phyloP scores from a whole-genome alignment of 352 stramenopile genomes.

The Globisporangium ultimum region DNA sequence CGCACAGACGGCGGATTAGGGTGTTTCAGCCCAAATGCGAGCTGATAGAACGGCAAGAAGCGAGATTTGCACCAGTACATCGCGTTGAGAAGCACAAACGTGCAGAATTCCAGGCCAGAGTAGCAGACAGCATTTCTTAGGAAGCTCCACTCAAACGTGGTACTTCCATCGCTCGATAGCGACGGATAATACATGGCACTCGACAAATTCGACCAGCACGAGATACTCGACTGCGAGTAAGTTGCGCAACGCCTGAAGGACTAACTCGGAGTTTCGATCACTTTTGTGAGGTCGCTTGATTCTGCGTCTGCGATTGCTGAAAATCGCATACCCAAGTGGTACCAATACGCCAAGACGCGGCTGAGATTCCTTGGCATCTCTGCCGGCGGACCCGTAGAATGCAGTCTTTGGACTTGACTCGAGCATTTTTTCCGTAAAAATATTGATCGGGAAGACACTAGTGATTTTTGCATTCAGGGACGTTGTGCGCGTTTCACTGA shows the following conservation, averaged over 20 bases:
- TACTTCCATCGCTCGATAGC: not conserved
- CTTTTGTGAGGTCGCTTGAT: not conserved
- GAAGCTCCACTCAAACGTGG: not conserved
- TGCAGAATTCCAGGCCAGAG: conserved; percentile 7
- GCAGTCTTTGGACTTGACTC: too few species aligned
- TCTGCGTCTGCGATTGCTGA: not conserved
- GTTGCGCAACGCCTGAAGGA: conserved; percentile 8
- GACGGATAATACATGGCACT: conserved; percentile 16
- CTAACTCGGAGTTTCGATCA: not conserved
- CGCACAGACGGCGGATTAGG: too few species aligned
- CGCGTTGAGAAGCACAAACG: conserved; percentile 5
- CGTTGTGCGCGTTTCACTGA: too few species aligned
- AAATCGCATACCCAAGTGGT: not conserved
- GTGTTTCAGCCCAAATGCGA: conserved; percentile 49
- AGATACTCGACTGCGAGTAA: conserved; percentile 19
- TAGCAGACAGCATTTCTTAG: conserved; percentile 11
- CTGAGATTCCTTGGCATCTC: too few species aligned
- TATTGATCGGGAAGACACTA: not conserved
- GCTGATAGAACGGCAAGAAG: conserved; percentile 26
- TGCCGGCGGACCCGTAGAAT: too few species aligned
- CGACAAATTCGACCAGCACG: conserved; percentile 22
- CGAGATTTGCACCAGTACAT: conserved; percentile 5
- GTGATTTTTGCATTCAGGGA: not conserved
- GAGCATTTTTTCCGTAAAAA: too few species aligned
- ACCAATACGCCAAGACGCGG: too few species aligned